phyloP scores from a whole-genome alignment of 192 early-diverging fungal genomes.

The Backusella macrospora region DNA sequence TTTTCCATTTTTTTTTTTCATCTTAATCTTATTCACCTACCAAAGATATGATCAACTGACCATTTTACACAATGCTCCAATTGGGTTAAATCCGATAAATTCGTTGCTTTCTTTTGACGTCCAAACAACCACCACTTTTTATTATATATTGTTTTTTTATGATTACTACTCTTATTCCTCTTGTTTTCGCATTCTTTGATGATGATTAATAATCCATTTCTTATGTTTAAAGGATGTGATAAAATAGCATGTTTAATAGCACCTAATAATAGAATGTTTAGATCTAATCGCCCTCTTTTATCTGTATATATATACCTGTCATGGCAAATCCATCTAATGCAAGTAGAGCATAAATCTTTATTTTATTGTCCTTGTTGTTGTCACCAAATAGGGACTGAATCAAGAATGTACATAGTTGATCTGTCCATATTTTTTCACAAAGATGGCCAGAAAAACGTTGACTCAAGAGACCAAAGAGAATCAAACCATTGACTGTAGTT shows the following conservation, averaged over 20 bases:
- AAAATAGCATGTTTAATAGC: conserved; percentile 21
- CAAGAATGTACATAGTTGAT: conserved; percentile 45
- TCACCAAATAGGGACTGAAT: conserved; percentile 43
- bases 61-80: neutral
- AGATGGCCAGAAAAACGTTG: conserved; percentile 47
- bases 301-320: conserved; percentile 46
- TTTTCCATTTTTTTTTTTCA: too few species aligned
- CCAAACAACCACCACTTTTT: neutral
- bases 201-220: neutral
- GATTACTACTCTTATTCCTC: neutral
- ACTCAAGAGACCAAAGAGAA: conserved; percentile 7
- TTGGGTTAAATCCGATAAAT: neutral
- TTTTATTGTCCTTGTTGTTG: conserved; percentile 30
- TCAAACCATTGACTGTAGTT: conserved; percentile 25
- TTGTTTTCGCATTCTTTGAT: neutral
- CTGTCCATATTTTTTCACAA: conserved; percentile 44
- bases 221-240: conserved; percentile 24
- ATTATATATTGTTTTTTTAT: neutral
- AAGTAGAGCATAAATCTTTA: conserved; percentile 51
- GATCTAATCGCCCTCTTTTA: neutral
- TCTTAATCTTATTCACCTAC: neutral
- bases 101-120: conserved; percentile 3
- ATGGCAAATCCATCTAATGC: conserved; percentile 57
- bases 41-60: neutral
- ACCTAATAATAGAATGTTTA: conserved; percentile 17